Conservation (phyloP, 2,329 filamentous ascomycete genomes). For the Ophiostoma fasciatum region DNA sequence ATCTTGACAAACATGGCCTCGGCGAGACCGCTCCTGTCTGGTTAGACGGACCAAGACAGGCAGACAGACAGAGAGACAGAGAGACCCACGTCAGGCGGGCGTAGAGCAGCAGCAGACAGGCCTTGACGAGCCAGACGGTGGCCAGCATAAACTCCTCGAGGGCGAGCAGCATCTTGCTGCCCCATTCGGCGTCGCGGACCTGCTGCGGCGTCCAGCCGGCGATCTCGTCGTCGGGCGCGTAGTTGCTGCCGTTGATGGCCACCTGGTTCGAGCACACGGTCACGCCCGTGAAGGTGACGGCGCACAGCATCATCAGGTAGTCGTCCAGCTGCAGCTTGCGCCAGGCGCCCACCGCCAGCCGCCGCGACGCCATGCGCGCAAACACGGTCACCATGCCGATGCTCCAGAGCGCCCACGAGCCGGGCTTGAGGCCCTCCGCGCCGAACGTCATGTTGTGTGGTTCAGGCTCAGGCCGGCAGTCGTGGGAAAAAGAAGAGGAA, state of each 20-base stretch:
- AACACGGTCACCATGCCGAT: constrained; percentile 9
- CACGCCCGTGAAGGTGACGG: constrained; percentile 27
- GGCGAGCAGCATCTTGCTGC: constrained; percentile 39
- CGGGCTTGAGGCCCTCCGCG: constrained; percentile 1
- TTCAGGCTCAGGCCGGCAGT: no score
- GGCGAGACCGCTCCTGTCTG: constrained; percentile 10
- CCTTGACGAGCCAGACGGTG: constrained; percentile 37
- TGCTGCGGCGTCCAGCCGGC: constrained; percentile 29
- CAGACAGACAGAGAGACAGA: not conserved
- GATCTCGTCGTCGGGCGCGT: constrained; percentile 22
- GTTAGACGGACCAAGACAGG: not conserved
- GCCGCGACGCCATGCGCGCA: constrained; percentile 15
- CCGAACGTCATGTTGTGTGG: not conserved
- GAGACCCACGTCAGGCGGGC: constrained; percentile 31
- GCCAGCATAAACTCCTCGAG: constrained; percentile 37
- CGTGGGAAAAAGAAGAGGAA: no score
- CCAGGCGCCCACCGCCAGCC: constrained; percentile 27
- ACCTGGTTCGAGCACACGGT: constrained; percentile 28
- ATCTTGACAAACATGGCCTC: constrained; percentile 20
- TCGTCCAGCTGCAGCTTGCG: constrained; percentile 39
- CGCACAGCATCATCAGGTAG: constrained; percentile 38
- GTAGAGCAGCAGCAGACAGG: constrained; percentile 37
- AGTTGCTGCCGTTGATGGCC: constrained; percentile 28
- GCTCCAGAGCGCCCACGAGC: constrained; percentile 13
- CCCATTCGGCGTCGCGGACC: constrained; percentile 27